Conservation (phyloP, 257 asterid species). For the Leptodermis oblonga region DNA sequence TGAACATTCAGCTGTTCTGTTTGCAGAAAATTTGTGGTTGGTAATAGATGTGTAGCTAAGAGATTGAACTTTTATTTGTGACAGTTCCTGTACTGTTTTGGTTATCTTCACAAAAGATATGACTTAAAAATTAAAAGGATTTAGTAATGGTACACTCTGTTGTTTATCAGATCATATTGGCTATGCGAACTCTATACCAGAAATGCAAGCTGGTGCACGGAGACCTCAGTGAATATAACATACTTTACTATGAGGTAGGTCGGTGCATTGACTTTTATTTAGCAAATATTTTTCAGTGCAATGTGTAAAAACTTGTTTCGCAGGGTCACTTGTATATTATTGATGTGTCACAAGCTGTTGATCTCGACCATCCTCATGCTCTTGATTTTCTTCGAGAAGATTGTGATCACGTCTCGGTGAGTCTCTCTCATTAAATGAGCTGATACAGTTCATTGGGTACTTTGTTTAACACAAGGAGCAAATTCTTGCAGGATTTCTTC, state of each 20-base stretch:
- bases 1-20: not conserved
- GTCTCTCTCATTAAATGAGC: constrained; percentile 21
- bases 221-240: constrained; percentile 91
- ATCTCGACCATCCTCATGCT: constrained; percentile 96
- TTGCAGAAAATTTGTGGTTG: not conserved
- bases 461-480: not conserved
- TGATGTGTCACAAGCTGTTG: constrained; percentile 95
- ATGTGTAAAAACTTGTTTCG: constrained; percentile 2
- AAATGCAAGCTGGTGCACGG: constrained; percentile 98
- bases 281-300: not conserved
- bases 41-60: not conserved
- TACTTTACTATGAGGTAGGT: constrained; percentile 76
- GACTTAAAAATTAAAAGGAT: not conserved
- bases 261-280: constrained; percentile 4
- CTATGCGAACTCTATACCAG: constrained; percentile 80
- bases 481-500: constrained; percentile 69
- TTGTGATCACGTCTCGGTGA: constrained; percentile 76
- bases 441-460: not conserved
- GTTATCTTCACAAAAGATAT: not conserved
- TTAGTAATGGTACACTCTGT: not conserved
- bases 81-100: not conserved
- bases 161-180: constrained; percentile 55
- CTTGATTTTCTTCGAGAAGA: constrained; percentile 92
- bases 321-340: constrained; percentile 92
- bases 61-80: not conserved